These are phyloP conservation scores for Chlamydomonas incerta DNA, from an alignment of 139 green algal genomes.

Conservation along the genomic window DNA sequence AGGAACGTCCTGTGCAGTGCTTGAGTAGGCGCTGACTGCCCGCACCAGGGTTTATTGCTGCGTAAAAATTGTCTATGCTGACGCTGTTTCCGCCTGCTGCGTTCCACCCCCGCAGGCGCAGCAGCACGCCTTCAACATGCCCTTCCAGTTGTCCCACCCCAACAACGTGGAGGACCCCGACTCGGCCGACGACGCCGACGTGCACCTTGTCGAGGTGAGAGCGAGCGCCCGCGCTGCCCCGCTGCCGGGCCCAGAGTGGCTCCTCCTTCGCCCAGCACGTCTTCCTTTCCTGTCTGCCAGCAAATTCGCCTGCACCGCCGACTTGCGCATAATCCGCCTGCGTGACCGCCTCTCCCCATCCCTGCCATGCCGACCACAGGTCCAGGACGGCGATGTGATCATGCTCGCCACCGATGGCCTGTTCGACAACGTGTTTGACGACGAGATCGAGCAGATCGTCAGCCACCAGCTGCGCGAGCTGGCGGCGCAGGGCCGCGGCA, in stretches of 20 bases:
- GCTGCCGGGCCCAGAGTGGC: no score
- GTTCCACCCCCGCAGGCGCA: conserved; percentile 62
- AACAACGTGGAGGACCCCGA: conserved; percentile 73
- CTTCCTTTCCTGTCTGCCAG: no score
- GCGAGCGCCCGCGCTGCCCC: no score
- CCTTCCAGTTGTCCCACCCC: conserved; percentile 86
- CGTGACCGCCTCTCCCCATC: no score
- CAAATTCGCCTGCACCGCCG: no score
- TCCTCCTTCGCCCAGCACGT: no score
- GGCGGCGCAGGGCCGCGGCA: conserved; percentile 9
- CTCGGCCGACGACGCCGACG: conserved; percentile 65
- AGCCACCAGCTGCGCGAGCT: conserved; percentile 14
- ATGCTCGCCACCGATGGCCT: conserved; percentile 93
- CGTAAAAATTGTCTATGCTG: no score
- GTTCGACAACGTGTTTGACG: conserved; percentile 97
- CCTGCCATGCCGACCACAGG: no score
- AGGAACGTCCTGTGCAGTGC: no score
- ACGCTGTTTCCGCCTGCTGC: neutral
- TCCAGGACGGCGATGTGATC: conserved; percentile 64
- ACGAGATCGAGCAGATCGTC: conserved; percentile 77
- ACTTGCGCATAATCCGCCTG: no score
- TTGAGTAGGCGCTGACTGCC: no score
- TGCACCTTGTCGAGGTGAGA: conserved; percentile 60
- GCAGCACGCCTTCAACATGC: conserved; percentile 98
- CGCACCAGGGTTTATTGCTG: no score